A percentile compares a stretch with the other conserved stretches of the same genome.
Conservation (phyloP, 106 monocot genomes). For the Agapanthus africanus region DNA sequence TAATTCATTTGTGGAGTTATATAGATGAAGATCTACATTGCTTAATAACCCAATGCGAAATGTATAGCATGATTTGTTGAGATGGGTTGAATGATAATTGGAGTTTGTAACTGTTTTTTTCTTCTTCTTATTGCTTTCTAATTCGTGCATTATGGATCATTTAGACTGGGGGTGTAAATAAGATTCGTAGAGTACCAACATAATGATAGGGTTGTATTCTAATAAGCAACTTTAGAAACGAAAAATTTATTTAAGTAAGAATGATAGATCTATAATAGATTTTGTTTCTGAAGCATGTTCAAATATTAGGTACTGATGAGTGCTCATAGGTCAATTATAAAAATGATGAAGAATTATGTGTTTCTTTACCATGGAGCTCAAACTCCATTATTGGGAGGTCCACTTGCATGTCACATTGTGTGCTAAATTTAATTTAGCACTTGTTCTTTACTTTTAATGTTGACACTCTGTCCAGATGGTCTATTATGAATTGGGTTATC, state of each 20-base stretch:
- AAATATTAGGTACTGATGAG: neutral
- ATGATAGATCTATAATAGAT: neutral
- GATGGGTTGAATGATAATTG: no score
- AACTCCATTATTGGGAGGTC: neutral
- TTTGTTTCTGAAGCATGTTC: neutral
- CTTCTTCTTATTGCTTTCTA: no score
- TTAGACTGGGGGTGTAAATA: no score
- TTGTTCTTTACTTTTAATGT: neutral
- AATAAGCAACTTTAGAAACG: no score
- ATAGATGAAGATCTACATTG: no score
- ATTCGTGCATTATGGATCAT: no score
- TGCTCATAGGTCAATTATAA: neutral
- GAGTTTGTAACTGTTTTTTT: no score
- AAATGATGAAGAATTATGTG: neutral
- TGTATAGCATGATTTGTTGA: neutral
- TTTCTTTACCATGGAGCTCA: neutral
- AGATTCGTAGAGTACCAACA: no score
- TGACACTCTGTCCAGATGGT: neutral
- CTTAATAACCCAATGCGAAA: neutral
- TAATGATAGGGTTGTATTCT: no score
- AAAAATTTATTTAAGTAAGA: no score
- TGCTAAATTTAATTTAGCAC: neutral
- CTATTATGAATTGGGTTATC: neutral
- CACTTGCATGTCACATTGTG: neutral
- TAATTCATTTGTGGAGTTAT: no score